Base-by-base conservation (phyloP, 2,329 filamentous ascomycete species). In the Tolypocladium inflatum region DNA sequence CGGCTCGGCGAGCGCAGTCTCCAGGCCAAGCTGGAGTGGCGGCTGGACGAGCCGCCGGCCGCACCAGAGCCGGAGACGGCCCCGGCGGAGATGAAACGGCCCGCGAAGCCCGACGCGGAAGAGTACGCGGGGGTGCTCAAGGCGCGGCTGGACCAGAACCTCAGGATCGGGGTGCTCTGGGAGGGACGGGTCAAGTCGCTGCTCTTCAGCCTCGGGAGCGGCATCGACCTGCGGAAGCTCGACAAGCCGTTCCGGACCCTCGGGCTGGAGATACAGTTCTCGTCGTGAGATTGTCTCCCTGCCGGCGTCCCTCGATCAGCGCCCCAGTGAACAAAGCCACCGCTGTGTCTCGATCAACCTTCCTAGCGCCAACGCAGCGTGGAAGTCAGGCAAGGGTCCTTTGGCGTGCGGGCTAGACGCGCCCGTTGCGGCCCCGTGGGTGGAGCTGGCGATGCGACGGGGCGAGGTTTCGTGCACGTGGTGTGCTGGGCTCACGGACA, bases 121-220 rank as follows among this genome's bases (percentile, higher is more conserved):
- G 85, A 88, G 62, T 89, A 90, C 59, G 85, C 89, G 38, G 93
- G 92, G 8, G 92, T 97, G 38, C 74, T 99, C 63, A 99, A 97
- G 74, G 88, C 92, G 51, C 84, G 90, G 55, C 79, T 97, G 56
- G 91, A 97, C 69, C 92, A 97, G 75, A 89, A 92, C 64, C 86
- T 91, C 76, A 87, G 87, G 63, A 84, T 97, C 57, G 90, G 91
- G 1, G 71, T 97, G 55, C 75, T 97, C 26, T 99, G 94, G 93
- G 93, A 97, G 71, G 92, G 93, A 2, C 82, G 91, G 57, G 83
- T 95, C 60, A 96, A 97, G 76, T 93, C 96, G 64, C 76, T 99
- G 59, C 80, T 99, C 58, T 95, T 97, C 70, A 96, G 91, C 65
- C 80, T 96, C 48, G 94, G 94, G 11, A 90, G 91, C 58, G 90